Evolutionary conservation across 2,329 filamentous ascomycete genomes (phyloP), one percentile per base, ranked within the genome.

Genomic region (Colletotrichum abscissum): DNA sequence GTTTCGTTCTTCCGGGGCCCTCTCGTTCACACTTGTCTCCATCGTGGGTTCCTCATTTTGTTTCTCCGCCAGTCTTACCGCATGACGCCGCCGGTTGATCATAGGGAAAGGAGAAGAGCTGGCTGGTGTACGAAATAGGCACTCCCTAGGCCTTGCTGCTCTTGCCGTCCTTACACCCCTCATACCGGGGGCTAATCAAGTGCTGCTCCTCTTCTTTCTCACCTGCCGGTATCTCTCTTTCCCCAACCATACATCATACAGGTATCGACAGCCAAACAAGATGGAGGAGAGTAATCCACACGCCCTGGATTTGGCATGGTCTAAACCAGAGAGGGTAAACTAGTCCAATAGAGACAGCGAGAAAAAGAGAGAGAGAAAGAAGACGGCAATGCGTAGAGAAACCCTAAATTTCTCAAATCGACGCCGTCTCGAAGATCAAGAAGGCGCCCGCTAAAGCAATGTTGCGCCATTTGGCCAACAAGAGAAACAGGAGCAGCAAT

Each of bases 61-160:
- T 9, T 7, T 58, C 66, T 55, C 66, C 70, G 42, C 59, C 59
- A 55, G 70, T 73, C 70, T 69, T 65, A 69, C 70, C 54, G 66
- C 70, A 73, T 69, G 59, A 63, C 70, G 70, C 70, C 70, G 66
- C 70, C 70, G 66, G 42, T 62, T 28, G 14, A 52, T 24, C 19
- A 4, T 49, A n/a, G 42, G 19, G 33, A 35, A 35, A 35, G 33
- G 33, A 42, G 14, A 42, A 42, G 38, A 33, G 30, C 33, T 46
- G 62, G 54, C 42, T 11, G 16, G 42, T 49, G 42, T 63, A 35
- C 64, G 33, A 35, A 35, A 11, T 35, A 35, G 11, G 12, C 33
- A 35, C 46, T 59, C 55, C 11, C 35, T 28, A 42, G 38, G 38
- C 38, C 14, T 42, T 19, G 38, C 38, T 16, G 14, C 14, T 42